Conservation (phyloP, 345 rosid genomes). For the Odontarrhena argentea region DNA sequence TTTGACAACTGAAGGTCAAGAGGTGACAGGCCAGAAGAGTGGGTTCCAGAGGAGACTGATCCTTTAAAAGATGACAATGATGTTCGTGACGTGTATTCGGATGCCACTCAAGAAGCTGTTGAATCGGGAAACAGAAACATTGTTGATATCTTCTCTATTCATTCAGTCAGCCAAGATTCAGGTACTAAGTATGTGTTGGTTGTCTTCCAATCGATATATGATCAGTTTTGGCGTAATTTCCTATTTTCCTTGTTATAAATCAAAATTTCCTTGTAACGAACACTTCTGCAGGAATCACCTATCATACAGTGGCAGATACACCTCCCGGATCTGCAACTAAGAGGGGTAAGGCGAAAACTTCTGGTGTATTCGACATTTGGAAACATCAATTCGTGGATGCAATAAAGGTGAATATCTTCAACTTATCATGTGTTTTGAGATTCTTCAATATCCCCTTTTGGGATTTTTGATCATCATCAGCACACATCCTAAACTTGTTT, state of each 20-base stretch:
- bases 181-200: slow-evolving; percentile 43
- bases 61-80: slow-evolving; percentile 38
- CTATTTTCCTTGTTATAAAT: neutral
- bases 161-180: slow-evolving; percentile 47
- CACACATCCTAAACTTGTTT: slow-evolving; percentile 7
- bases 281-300: slow-evolving; percentile 47
- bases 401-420: slow-evolving; percentile 48
- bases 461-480: neutral
- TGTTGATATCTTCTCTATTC: slow-evolving; percentile 89
- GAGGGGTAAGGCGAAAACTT: slow-evolving; percentile 37
- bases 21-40: slow-evolving; percentile 85
- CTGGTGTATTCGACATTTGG: slow-evolving; percentile 56
- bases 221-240: neutral
- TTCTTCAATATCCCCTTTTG: slow-evolving; percentile 10
- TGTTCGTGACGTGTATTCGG: slow-evolving; percentile 49
- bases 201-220: slow-evolving; percentile 15
- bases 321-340: slow-evolving; percentile 48
- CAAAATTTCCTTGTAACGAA: slow-evolving; percentile 23
- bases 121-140: slow-evolving; percentile 53
- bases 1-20: slow-evolving; percentile 52
- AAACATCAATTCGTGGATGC: slow-evolving; percentile 80
- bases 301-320: slow-evolving; percentile 52
- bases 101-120: slow-evolving; percentile 43
- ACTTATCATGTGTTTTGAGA: slow-evolving; percentile 14
- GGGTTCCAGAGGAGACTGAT: slow-evolving; percentile 81